A percentile compares a stretch with the other conserved stretches of the same genome.
phyloP scores from a whole-genome alignment of 768 basidiomycete genomes.

The Suillus plorans region DNA sequence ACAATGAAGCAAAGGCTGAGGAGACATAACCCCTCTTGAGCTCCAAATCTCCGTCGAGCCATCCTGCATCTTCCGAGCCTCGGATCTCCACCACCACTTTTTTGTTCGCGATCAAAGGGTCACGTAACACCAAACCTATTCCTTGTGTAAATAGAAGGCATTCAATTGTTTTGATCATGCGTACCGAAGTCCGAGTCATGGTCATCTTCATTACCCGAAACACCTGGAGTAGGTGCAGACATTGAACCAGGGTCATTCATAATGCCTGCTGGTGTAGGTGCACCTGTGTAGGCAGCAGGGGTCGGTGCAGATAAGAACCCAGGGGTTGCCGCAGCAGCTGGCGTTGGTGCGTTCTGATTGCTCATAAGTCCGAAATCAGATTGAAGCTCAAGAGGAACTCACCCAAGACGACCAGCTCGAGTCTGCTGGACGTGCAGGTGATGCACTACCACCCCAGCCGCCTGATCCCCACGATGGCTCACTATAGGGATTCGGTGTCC shows the following conservation, averaged over 20 bases:
- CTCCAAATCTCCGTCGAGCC: constrained; percentile 30
- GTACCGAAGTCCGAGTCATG: constrained; percentile 13
- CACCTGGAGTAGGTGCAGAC: constrained; percentile 33
- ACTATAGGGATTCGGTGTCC: constrained; percentile 58
- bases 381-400: constrained; percentile 33
- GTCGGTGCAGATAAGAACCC: constrained; percentile 29
- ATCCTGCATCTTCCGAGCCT: constrained; percentile 21
- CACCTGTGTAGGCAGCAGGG: constrained; percentile 31
- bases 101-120: constrained; percentile 26
- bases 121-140: constrained; percentile 24
- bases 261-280: constrained; percentile 27
- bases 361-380: constrained; percentile 25
- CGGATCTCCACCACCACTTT: constrained; percentile 29
- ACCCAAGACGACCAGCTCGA: constrained; percentile 31
- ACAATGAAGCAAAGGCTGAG: constrained; percentile 24
- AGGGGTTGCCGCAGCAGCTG: constrained; percentile 41
- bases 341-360: constrained; percentile 38
- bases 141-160: constrained; percentile 29
- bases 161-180: neutral
- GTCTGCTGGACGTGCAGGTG: constrained; percentile 32
- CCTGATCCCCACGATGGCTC: constrained; percentile 33
- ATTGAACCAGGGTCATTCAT: constrained; percentile 12
- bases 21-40: constrained; percentile 29
- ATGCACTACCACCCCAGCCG: constrained; percentile 28
- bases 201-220: constrained; percentile 27